These are phyloP conservation scores for Helotiales sp. DNA, from an alignment of 2,329 filamentous ascomycete species.

Conservation along the genomic window DNA sequence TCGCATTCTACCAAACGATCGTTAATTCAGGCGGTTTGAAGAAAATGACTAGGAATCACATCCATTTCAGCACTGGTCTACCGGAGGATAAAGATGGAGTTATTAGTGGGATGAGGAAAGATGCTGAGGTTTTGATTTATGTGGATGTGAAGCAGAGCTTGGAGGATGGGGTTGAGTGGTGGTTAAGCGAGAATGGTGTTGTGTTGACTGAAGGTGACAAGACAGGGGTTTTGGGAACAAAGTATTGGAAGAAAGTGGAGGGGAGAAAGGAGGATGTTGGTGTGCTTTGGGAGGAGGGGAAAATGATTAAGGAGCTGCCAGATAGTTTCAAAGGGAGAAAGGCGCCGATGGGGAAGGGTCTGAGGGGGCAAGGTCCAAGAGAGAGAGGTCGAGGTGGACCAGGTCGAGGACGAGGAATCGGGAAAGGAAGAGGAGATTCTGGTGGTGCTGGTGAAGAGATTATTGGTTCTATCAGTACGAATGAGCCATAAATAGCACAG, in stretches of 20 bases:
- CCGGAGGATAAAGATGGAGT: conserved; percentile 56
- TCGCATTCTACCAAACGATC: conserved; percentile 78
- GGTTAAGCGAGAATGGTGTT: conserved; percentile 79
- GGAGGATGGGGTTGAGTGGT: conserved; percentile 70
- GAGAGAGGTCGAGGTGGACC: background rate
- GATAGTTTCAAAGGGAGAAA: conserved; percentile 59
- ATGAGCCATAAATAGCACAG: background rate
- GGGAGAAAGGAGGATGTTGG: conserved; percentile 64
- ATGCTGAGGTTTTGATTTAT: conserved; percentile 78
- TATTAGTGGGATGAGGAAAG: conserved; percentile 80
- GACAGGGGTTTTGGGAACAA: conserved; percentile 65
- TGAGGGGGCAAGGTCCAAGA: conserved; percentile 38
- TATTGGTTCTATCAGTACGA: background rate
- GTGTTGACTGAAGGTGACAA: conserved; percentile 67
- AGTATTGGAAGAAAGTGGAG: conserved; percentile 75
- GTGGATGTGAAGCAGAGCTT: conserved; percentile 73
- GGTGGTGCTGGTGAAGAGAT: background rate
- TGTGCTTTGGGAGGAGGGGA: conserved; percentile 73
- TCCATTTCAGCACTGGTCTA: conserved; percentile 84
- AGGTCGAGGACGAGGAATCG: background rate
- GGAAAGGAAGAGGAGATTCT: conserved; percentile 1
- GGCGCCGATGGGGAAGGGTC: conserved; percentile 48
- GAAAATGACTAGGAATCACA: conserved; percentile 83
- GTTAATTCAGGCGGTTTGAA: conserved; percentile 76
- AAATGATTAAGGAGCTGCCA: conserved; percentile 70